Evolutionary conservation across 192 early-diverging fungal species (phyloP), one percentile per base, ranked within the genome.

Genomic region (Powellomyces hirtus): DNA sequence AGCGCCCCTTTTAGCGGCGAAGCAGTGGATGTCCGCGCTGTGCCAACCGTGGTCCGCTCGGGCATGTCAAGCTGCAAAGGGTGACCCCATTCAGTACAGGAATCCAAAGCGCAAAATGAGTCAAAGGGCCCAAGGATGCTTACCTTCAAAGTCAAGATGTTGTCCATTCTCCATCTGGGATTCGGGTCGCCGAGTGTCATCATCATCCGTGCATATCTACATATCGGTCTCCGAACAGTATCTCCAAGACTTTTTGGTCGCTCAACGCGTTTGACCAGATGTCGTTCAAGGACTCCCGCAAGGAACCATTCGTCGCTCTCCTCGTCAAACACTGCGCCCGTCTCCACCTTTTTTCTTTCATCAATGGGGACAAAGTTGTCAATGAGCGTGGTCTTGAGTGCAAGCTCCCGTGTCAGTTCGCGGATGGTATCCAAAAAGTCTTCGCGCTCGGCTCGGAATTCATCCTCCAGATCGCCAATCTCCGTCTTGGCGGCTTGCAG

Each of bases 381-480:
- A 42, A 86, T 79, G 24, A 86, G 70, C 22, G 81, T 57, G 62
- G 76, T 72, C 45, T 73, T 73, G 20, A 84, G 71, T 58, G 88
- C 82, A 18, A 87, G 71, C 44, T 87, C 86, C 49, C 79, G 40
- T 0, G 86, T 82, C 11, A 87, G 72, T 30, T 81, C 84, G 18
- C 86, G 67, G 10, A 88, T 77, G 2, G 83, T 83, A 49, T 88
- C 86, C 4, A 85, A 62, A n/a, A 88, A 67, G 22, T 82, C 78
- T 62, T 88, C 86, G 26, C 83, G 77, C 71, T 87, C 83, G 22
- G 84, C 57, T 44, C 84, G 83, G 51, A 82, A 83, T 68, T 87
- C 84, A 34, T 82, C 83, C 70, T 81, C 75, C 52, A 86, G 65
- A 70, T 88, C 85, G 49, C 83, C 81, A 35, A 85, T 72, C 71